phyloP scores from a whole-genome alignment of 2,329 filamentous ascomycete genomes.

The Lachnellula hyalina region DNA sequence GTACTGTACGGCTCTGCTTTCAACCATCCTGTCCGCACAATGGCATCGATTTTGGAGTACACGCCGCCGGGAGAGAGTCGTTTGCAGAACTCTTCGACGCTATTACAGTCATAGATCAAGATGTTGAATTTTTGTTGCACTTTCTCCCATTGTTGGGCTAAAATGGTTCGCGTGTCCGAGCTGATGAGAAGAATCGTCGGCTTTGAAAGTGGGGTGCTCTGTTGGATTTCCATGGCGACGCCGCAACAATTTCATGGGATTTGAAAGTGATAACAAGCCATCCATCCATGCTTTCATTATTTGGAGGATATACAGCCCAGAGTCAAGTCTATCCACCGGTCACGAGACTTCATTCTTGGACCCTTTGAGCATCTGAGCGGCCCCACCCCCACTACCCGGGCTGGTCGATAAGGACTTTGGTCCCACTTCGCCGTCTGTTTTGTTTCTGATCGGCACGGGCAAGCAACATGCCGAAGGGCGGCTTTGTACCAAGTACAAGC shows the following conservation, averaged over 20 bases:
- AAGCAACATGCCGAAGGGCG: neutral
- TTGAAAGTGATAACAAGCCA: neutral
- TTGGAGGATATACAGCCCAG: too few species aligned
- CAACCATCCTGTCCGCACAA: constrained; percentile 31
- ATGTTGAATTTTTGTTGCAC: constrained; percentile 19
- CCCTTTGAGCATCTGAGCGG: too few species aligned
- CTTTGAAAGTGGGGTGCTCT: neutral
- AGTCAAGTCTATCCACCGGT: too few species aligned
- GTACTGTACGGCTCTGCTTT: constrained; percentile 29
- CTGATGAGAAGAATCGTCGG: constrained; percentile 3
- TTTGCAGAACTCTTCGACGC: constrained; percentile 21
- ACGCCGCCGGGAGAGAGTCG: constrained; percentile 27
- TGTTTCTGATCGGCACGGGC: neutral
- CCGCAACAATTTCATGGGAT: neutral
- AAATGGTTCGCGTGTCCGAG: neutral
- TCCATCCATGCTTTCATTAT: too few species aligned
- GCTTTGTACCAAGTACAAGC: too few species aligned
- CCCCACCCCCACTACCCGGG: too few species aligned
- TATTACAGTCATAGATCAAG: constrained; percentile 22
- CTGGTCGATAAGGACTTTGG: too few species aligned
- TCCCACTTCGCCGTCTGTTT: neutral
- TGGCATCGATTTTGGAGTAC: constrained; percentile 28
- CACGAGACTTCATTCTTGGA: too few species aligned
- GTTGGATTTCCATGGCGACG: neutral
- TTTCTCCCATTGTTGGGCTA: neutral